These are phyloP conservation scores for Senecio squalidus DNA, from an alignment of 140 eudicot species.

Conservation along the genomic window DNA sequence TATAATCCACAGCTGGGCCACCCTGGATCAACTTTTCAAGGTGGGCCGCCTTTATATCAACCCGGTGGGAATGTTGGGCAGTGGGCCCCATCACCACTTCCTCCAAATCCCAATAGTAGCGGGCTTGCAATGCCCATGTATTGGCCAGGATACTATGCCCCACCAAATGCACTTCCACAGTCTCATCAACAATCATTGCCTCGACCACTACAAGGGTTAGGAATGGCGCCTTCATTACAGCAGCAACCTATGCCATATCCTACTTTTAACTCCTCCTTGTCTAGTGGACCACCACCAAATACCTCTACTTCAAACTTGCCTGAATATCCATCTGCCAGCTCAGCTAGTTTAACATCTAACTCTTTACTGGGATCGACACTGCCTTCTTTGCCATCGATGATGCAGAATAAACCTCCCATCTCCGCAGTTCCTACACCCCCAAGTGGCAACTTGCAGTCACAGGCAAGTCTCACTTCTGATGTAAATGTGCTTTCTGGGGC, in stretches of 20 bases:
- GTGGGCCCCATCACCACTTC: constrained; percentile 74
- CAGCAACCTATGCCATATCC: constrained; percentile 66
- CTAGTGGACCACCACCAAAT: constrained; percentile 42
- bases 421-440: constrained; percentile 23
- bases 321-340: constrained; percentile 41
- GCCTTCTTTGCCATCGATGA: constrained; percentile 37
- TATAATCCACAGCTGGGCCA: constrained; percentile 52
- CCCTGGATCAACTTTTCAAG: constrained; percentile 58
- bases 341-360: constrained; percentile 33
- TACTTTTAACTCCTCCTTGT: constrained; percentile 46
- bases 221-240: constrained; percentile 60
- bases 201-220: constrained; percentile 66
- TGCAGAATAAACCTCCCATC: constrained; percentile 35
- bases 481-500: constrained; percentile 34
- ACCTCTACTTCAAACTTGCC: constrained; percentile 37
- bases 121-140: constrained; percentile 88
- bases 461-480: constrained; percentile 34
- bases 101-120: constrained; percentile 45
- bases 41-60: constrained; percentile 68
- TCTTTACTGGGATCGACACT: constrained; percentile 38
- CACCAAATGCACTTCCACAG: constrained; percentile 69
- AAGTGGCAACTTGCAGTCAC: constrained; percentile 35
- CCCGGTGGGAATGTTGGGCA: constrained; percentile 73
- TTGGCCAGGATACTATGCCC: constrained; percentile 80
- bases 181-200: constrained; percentile 66